Evolutionary conservation across 257 asterid genomes (phyloP).

Genomic region (Gentiana straminea): DNA sequence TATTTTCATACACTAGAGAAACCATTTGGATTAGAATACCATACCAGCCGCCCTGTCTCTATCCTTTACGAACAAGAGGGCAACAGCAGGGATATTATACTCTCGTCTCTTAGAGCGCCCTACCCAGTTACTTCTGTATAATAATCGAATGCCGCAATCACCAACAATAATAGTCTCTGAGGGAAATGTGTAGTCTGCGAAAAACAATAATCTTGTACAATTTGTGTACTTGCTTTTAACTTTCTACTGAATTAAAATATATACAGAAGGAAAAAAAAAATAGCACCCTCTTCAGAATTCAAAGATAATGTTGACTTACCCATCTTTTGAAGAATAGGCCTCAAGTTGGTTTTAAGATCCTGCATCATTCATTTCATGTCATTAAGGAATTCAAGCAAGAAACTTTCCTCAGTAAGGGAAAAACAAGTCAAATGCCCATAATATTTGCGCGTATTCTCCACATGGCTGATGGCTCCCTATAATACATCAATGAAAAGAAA

Average conservation of each 20-base stretch:
- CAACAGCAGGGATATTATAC: constrained; percentile 24
- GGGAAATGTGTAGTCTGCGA: constrained; percentile 57
- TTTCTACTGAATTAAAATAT: background rate
- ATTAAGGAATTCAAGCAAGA: constrained; percentile 15
- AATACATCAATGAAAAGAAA: no score
- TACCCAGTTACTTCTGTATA: constrained; percentile 30
- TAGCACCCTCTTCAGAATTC: no score
- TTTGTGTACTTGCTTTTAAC: constrained; percentile 3
- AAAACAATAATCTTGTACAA: constrained; percentile 12
- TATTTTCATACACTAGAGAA: no score
- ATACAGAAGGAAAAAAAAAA: background rate
- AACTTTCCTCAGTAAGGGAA: constrained; percentile 3
- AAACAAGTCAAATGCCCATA: constrained; percentile 8
- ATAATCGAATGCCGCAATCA: constrained; percentile 40
- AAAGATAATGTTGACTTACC: constrained; percentile 38
- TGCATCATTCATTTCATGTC: constrained; percentile 35
- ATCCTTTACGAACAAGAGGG: constrained; percentile 56
- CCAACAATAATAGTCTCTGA: constrained; percentile 64
- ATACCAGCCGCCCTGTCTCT: constrained; percentile 49
- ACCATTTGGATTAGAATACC: background rate
- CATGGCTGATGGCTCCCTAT: no score
- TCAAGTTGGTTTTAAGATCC: constrained; percentile 53
- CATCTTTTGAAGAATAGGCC: constrained; percentile 53
- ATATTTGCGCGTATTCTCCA: background rate
- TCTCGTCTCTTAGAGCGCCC: constrained; percentile 4